Evolutionary conservation across 495 filamentous ascomycete species (phyloP), one percentile per base, ranked within the genome.

Genomic region (Podospora tetraspora): DNA sequence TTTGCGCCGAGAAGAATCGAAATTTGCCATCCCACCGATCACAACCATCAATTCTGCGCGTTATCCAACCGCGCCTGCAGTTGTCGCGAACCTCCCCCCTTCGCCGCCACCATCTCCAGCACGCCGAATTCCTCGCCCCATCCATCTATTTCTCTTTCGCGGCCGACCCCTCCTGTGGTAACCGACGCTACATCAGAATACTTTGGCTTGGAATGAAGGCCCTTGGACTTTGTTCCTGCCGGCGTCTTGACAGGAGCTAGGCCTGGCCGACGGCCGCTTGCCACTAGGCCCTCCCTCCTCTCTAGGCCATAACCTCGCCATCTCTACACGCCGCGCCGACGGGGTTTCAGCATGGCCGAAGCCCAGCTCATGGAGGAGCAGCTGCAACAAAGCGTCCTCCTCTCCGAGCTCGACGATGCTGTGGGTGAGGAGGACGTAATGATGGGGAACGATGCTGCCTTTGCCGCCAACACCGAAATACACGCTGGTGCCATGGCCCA

Each of bases 401-500:
- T 79, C 64, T 82, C 80, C 6, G 80, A 82, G 71, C 79, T 76
- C 56, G 79, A 80, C 23, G 75, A 73, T 37, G 75, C 79, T 52
- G 72, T 73, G 62, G 79, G 76, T 37, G 77, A 72, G 8, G 69
- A 67, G 22, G 76, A 79, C 19, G 59, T 81, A 3, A 76, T 56
- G 3, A 76, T 83, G 73, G 75, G 74, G 37, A 80, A 77, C 61
- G 74, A 70, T 27, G 73, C 71, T 29, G 74, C 79, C 19, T 75
- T 75, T 12, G 77, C 77, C 62, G 76, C 78, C 59, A 67, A 73
- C 43, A 72, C 75, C 77, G 61, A 74, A 57, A 74, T 72, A 57
- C 83, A 86, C 69, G 86, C 85, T 0, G 82, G 71, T 19, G 71
- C 82, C n/a, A 79, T 84, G 24, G 79, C 83, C 37, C 79, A 84